Percentiles rank a stretch among this genome's conserved stretches.
Conservation (phyloP, 352 stramenopile species). For the Phytophthora pseudosyringae region DNA sequence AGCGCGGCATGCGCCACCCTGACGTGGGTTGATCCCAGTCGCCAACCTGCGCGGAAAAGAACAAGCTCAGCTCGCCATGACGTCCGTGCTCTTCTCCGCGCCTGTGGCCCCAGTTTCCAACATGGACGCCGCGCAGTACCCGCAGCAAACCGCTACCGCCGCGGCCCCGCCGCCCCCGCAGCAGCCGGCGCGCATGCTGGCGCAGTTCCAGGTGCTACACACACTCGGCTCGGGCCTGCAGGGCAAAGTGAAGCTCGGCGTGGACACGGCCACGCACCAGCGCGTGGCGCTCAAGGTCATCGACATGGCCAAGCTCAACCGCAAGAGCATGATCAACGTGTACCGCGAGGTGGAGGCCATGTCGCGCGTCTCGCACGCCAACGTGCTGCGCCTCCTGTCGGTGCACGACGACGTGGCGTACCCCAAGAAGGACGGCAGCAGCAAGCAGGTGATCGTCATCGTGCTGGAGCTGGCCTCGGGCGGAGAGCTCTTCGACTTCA, state of each 20-base stretch:
- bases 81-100: slow-evolving; percentile 35
- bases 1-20: slow-evolving; percentile 1
- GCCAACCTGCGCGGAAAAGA: slow-evolving; percentile 18
- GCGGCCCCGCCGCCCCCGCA: slow-evolving; percentile 9
- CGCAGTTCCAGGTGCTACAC: slow-evolving; percentile 78
- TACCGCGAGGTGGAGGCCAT: slow-evolving; percentile 92
- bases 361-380: slow-evolving; percentile 82
- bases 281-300: slow-evolving; percentile 93
- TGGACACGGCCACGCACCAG: slow-evolving; percentile 79
- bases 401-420: slow-evolving; percentile 80
- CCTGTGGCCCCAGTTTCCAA: slow-evolving; percentile 38
- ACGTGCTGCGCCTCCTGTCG: slow-evolving; percentile 83
- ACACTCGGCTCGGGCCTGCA: slow-evolving; percentile 84
- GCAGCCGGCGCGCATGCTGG: slow-evolving; percentile 61
- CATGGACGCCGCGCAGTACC: slow-evolving; percentile 35
- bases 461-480: slow-evolving; percentile 89
- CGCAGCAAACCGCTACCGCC: slow-evolving; percentile 6
- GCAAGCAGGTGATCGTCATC: slow-evolving; percentile 87
- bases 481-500: slow-evolving; percentile 93
- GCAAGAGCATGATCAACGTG: slow-evolving; percentile 84
- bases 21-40: slow-evolving; percentile 27
- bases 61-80: slow-evolving; percentile 25
- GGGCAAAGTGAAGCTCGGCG: slow-evolving; percentile 90
- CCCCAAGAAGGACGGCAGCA: slow-evolving; percentile 73
- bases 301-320: slow-evolving; percentile 80